Evolutionary conservation across 768 basidiomycete species (phyloP), one percentile per base, ranked within the genome.

Genomic region (Suillus spraguei): DNA sequence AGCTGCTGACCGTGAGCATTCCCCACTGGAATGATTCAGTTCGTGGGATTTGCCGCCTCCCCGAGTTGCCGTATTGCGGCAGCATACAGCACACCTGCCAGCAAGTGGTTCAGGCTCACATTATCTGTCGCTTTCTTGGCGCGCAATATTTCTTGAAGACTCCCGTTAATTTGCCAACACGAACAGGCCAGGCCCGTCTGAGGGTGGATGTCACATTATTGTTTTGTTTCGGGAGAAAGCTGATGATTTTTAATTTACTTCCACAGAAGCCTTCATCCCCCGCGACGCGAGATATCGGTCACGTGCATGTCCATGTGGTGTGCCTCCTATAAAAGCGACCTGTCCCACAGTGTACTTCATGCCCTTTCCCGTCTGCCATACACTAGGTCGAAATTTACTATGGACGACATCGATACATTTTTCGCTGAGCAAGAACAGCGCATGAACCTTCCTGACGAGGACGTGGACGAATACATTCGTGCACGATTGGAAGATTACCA

Each of bases 381-480:
- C 55, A 14, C 20, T 44, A 22, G 1, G 20, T 64, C 24, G 28
- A 22, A 58, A 20, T 61, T 24, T 55, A 62, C 71, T 62, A 72
- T 76, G 66, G 70, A 77, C 46, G 78, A 81, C 61, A 36, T 81
- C 14, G 78, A 85, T 13, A 72, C 74, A 1, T 87, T 85, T 65
- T 88, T 83, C 67, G 71, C 70, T 24, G 87, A 87, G 70, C 85
- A 84, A 71, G 83, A 87, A 59, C 74, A 72, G 60, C 79, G 78
- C 10, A 84, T 87, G 85, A 79, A 76, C 53, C 63, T 83, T 20
- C 82, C 84, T 4, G 82, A 86, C 44, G 85, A 87, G 70, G 81
- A 83, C 44, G 65, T 83, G 53, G 77, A 82, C 17, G 80, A 82
- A 52, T 87, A 83, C 66, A 65, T 83, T 53, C 71, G 72, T 50